phyloP scores from a whole-genome alignment of 208 protist genomes.

The Acanthamoeba royreba region DNA sequence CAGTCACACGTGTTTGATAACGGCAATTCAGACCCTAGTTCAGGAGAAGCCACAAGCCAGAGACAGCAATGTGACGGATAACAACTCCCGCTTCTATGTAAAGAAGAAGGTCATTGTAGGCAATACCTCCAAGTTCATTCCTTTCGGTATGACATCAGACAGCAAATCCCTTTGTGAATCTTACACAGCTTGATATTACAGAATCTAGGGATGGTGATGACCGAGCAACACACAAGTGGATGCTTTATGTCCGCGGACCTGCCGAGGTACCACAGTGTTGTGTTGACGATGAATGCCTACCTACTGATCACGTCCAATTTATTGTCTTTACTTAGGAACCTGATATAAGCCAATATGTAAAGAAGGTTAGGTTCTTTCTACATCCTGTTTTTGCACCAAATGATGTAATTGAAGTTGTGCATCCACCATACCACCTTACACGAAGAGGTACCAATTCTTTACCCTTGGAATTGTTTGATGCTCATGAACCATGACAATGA shows the following conservation, averaged over 20 bases:
- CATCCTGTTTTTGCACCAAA: conserved; percentile 58
- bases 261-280: background rate
- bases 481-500: background rate
- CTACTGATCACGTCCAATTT: background rate
- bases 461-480: background rate
- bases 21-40: background rate
- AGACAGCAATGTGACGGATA: background rate
- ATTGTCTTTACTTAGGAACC: background rate
- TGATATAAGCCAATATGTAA: conserved; percentile 7
- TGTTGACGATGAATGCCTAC: background rate
- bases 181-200: too few species aligned
- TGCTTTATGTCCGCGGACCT: conserved; percentile 15
- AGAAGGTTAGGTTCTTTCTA: conserved; percentile 58
- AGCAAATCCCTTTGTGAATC: background rate
- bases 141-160: background rate
- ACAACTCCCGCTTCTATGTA: conserved; percentile 23
- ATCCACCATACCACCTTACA: conserved; percentile 47
- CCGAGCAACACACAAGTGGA: conserved; percentile 35
- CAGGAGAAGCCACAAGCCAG: background rate
- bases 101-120: conserved; percentile 45
- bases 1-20: background rate
- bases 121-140: conserved; percentile 46
- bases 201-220: conserved; percentile 1
- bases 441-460: background rate
- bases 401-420: conserved; percentile 55